phyloP scores from a whole-genome alignment of 1,284 basidiomycete genomes.

The Cryptococcus floricola region DNA sequence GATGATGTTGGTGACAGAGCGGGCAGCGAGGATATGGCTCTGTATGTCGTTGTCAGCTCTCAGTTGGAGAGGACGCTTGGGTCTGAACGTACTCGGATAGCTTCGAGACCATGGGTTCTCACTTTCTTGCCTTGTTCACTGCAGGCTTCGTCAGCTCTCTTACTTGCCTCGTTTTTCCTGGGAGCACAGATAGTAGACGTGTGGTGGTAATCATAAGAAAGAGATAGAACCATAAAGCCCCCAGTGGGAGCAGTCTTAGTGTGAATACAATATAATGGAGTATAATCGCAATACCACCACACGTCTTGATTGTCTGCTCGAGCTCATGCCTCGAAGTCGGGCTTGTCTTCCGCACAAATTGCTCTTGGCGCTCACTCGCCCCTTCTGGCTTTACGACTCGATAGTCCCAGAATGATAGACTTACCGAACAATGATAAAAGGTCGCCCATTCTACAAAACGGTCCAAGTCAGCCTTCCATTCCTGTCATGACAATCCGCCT shows the following conservation, averaged over 20 bases:
- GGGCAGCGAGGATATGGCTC: slow-evolving; percentile 92
- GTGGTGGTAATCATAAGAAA: no score
- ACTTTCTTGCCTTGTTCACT: slow-evolving; percentile 93
- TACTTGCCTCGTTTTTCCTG: no score
- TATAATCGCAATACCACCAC: no score
- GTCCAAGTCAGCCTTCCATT: not conserved
- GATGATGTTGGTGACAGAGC: slow-evolving; percentile 84
- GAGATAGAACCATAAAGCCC: no score
- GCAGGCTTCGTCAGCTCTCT: not conserved
- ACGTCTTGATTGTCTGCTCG: no score
- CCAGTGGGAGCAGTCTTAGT: no score
- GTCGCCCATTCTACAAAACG: slow-evolving; percentile 73
- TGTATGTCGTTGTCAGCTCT: slow-evolving; percentile 41
- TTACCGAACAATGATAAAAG: slow-evolving; percentile 84
- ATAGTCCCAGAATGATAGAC: not conserved
- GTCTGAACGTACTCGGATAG: slow-evolving; percentile 75
- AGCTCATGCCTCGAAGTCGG: not conserved
- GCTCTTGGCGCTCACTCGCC: not conserved
- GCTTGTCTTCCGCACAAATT: no score
- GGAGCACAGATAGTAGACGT: no score
- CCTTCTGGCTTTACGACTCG: not conserved
- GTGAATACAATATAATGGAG: no score
- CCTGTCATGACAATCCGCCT: not conserved
- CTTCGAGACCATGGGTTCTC: slow-evolving; percentile 86
- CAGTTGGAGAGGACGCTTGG: not conserved